phyloP scores from a whole-genome alignment of 139 green algal species.

The Tetradesmus obliquus region DNA sequence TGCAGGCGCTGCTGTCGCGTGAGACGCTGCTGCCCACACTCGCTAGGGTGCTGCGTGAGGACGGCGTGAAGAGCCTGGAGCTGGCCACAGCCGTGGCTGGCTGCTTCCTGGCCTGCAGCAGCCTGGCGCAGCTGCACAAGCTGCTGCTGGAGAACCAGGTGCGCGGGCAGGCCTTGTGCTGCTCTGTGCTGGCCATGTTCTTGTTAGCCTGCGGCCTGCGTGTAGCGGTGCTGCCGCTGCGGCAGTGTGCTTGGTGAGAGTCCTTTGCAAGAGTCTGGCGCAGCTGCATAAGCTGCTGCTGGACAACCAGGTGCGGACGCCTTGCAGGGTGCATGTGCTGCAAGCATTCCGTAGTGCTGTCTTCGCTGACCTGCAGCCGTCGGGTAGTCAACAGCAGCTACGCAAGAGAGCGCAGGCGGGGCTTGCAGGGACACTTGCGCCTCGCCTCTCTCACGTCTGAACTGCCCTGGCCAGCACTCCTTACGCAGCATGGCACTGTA shows the following conservation, averaged over 20 bases:
- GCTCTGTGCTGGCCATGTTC: not conserved
- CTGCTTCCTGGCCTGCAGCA: slow-evolving; percentile 84
- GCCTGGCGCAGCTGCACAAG: slow-evolving; percentile 81
- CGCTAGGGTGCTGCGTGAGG: slow-evolving; percentile 82
- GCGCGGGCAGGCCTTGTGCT: not conserved
- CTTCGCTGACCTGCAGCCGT: too few relatives aligned
- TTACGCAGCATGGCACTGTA: too few relatives aligned
- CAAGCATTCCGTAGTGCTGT: too few relatives aligned
- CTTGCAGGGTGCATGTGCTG: too few relatives aligned
- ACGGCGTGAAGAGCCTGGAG: slow-evolving; percentile 82
- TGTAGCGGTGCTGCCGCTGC: not conserved
- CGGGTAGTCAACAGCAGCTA: too few relatives aligned
- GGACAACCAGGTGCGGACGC: slow-evolving; percentile 58
- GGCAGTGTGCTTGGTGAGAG: not conserved
- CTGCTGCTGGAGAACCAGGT: slow-evolving; percentile 80
- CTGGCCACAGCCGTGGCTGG: slow-evolving; percentile 79
- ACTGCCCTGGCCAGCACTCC: too few relatives aligned
- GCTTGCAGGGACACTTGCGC: too few relatives aligned
- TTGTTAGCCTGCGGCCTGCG: not conserved
- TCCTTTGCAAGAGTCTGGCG: slow-evolving; percentile 60
- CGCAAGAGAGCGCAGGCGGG: too few relatives aligned
- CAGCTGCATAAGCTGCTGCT: slow-evolving; percentile 78
- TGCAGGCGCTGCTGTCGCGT: slow-evolving; percentile 72
- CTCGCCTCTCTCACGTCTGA: too few relatives aligned
- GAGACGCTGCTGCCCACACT: slow-evolving; percentile 82